Base-by-base conservation (phyloP, 805 yeast genomes). In the Wickerhamiella siamensis region DNA sequence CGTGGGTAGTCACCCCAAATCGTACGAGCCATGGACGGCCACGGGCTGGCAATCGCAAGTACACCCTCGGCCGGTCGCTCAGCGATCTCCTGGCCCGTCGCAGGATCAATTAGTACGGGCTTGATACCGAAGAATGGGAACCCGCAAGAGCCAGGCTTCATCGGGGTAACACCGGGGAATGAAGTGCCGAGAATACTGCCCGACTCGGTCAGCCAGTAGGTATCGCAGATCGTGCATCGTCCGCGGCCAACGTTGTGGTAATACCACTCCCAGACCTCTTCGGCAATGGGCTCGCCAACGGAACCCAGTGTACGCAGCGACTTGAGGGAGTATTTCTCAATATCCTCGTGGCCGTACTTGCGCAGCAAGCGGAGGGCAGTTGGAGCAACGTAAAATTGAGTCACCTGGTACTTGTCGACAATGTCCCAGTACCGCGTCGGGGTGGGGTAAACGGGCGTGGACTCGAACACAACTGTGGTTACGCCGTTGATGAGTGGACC, bases 21-120 rank as follows among this genome's bases (percentile, higher is more conserved):
- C 42, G 95, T 77, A 67, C 98, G 79, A 24, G 97, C 91, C 78
- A 91, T 87, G n/a, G 96, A 86, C 43, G 98, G 98, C 98, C 98
- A 91, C 31, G 96, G 73, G 38, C 76, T 69, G 58, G 77, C 78
- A 56, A 91, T 75, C 27, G 95, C 96, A 49, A 91, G 70, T 24
- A 91, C 96, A 65, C 98, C 98, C 63, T 86, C 97, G 43, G 84
- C 95, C 55, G 86, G 93, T 56, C 83, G 81, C 40, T 83, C 95
- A 50, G 68, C 65, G 53, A 87, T 66, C 58, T 83, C 95, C 53
- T 75, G 70, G 52, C 97, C 98, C 33, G 83, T 63, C 35, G 83
- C 88, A 33, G 98, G 97, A 60, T 91, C 97, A 57, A 91, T 79
- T 59, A 91, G 81, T 50, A 72, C 81, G 15, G 95, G 83, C 49